Base-by-base conservation (phyloP, 768 basidiomycete genomes). In the Lactarius trivialis region DNA sequence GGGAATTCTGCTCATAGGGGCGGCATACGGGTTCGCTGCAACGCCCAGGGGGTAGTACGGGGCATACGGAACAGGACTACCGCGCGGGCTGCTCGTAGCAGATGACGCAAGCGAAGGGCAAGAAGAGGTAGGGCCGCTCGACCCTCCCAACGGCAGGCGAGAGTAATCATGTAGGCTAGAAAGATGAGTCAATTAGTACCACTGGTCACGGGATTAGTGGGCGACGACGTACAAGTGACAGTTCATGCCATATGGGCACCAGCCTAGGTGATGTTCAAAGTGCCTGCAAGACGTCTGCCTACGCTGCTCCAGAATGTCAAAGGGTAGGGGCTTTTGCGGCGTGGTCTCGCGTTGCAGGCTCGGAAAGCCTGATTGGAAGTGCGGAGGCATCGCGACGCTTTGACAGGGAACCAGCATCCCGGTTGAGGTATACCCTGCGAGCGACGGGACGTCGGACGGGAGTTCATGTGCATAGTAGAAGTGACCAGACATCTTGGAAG, bases 141-240 rank as follows among this genome's bases (percentile, higher is more conserved):
- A n/a, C 17, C 45, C 24, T 48, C 12, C 45, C 4, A 24, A 24
- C 14, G 12, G 2, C 11, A 60, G 6, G 39, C 54, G 63, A 33
- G 48, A 55, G 34, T 41, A 34, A 19, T 64, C 58, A 36, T 64
- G 63, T 14, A 60, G 37, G 34, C 63, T 64, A 28, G 5, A 21
- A 48, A 7, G 17, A 55, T 5, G 28, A 14, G 12, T 5, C 24
- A 48, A 24, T 48, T 48, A 48, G 24, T 14, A 24, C 43, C 24
- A 26, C 14, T 30, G 9, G 30, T 0, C 21, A 33, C 26, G 7
- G 24, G 14, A 24, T 8, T 8, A 9, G 15, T 19, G 8, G 26
- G 19, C 15, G 26, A 12, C 8, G 30, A 51, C 60, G 39, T 19
- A 64, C 63, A 60, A 64, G 39, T 64, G 63, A 26, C 63, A 60